Percentiles rank a stretch among this genome's conserved stretches.
phyloP scores from a whole-genome alignment of 192 early-diverging fungal genomes.

The Rhizophagus clarus region DNA sequence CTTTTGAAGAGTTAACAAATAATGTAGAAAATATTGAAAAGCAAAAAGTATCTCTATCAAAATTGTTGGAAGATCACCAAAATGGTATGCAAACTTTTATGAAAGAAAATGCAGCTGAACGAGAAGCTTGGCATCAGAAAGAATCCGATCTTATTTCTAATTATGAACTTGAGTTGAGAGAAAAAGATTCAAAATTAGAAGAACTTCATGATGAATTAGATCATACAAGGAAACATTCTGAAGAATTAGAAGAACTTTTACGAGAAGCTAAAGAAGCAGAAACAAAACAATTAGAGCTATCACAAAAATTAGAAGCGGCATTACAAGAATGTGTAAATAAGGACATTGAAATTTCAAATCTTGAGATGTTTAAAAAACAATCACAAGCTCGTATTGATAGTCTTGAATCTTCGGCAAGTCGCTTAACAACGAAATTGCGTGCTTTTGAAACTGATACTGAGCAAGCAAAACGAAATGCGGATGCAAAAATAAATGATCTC shows the following conservation, averaged over 20 bases:
- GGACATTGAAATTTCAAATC: neutral
- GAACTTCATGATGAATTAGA: neutral
- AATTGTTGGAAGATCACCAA: conserved; percentile 17
- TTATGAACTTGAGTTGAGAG: conserved; percentile 6
- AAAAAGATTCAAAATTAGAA: neutral
- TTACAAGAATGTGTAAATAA: neutral
- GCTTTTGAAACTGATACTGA: neutral
- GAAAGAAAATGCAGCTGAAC: conserved; percentile 1
- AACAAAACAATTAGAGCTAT: neutral
- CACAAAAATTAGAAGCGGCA: neutral
- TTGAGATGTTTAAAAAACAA: conserved; percentile 4
- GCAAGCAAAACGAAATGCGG: neutral
- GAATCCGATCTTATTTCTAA: conserved; percentile 12
- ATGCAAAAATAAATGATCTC: neutral
- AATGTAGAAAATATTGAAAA: neutral
- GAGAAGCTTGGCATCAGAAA: neutral
- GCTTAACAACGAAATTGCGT: neutral
- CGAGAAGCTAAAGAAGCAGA: neutral
- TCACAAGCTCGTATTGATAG: conserved; percentile 8
- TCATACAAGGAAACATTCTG: neutral
- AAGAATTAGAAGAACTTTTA: neutral
- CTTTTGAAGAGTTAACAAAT: neutral
- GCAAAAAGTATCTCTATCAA: conserved; percentile 12
- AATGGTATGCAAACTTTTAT: conserved; percentile 19
- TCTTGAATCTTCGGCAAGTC: neutral